phyloP scores from a whole-genome alignment of 2,329 filamentous ascomycete genomes.

The Cercospora sesami region DNA sequence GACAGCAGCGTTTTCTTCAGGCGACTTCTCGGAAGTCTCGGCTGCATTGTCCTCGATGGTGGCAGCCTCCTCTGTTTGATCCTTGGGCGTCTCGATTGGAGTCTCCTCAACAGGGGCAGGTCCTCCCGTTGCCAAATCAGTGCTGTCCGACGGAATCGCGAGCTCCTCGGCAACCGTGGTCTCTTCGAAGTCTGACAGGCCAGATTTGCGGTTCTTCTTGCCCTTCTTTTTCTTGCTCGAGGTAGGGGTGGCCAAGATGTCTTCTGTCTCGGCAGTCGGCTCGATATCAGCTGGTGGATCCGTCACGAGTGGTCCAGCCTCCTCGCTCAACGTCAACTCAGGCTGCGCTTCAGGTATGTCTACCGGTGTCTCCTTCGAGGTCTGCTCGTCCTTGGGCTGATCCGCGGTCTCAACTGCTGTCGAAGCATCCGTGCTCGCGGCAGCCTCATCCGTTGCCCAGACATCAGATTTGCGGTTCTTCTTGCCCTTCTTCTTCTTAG shows the following conservation, averaged over 20 bases:
- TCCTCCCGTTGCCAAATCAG: too few relatives aligned
- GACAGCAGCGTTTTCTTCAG: not conserved
- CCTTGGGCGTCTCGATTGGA: not conserved
- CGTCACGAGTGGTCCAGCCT: not conserved
- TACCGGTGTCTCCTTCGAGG: not conserved
- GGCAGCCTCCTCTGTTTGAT: not conserved
- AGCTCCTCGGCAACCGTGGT: too few relatives aligned
- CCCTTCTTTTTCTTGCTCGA: constrained; percentile 37
- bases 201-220: not conserved
- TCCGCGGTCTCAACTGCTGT: not conserved
- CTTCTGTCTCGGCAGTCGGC: constrained; percentile 14
- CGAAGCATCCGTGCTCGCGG: not conserved
- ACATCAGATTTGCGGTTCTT: not conserved
- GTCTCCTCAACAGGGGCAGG: not conserved
- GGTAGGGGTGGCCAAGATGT: constrained; percentile 28
- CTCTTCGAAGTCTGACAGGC: not conserved
- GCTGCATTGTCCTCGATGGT: not conserved
- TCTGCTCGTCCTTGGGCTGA: not conserved
- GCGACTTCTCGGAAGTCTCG: not conserved
- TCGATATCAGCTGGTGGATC: not conserved
- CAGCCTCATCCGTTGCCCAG: not conserved
- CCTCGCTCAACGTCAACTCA: not conserved
- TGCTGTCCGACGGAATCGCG: too few relatives aligned
- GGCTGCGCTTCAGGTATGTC: not conserved
- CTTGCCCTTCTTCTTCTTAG: constrained; percentile 28